Base-by-base conservation (phyloP, 2,329 filamentous ascomycete genomes). In the Teratosphaeria nubilosa region DNA sequence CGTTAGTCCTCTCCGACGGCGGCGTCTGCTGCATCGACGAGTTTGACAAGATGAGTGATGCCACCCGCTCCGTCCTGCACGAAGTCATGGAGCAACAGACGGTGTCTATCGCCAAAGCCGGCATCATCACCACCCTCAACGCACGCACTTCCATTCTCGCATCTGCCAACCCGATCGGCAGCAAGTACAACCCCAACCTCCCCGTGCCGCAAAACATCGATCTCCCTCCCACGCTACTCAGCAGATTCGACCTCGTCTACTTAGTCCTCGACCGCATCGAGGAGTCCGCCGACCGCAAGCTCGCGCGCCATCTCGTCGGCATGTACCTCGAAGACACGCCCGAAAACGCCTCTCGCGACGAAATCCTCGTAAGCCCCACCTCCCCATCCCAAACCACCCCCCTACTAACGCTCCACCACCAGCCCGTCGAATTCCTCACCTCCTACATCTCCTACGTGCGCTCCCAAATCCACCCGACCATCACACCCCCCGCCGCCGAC, bases 171-270 rank as follows among this genome's bases (percentile, higher is more conserved):
- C 94, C 94, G 1, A 97, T 99, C 64, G 94, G 94, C 67, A 96
- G 90, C 76, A 91, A 95, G 71, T 99, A 99, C 77, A 97, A 99
- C 74, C 88, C 90, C 2, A 92, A 96, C 68, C 77, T 99, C 25
- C 91, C 94, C 0, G 94, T 99, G 14, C 94, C 94, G 2, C 91
- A 97, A 69, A 99, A 99, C 74, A 99, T 99, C 67, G 94, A 99
- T 69, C 83, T 99, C 9, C 94, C 94, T 0, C 94, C 94, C 0
- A 99, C 94, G 0, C 80, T 99, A 6, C 82, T 99, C 56, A 96
- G 91, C 5, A 87, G 94, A 79, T 99, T 99, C 71, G 94, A 99
- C 72, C 79, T 99, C 6, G 92, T 99, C 55, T 99, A 99, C 70
- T 84, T 99, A 1, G 94, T 99, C 51, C 85, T 99, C 53, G 94